phyloP scores from a whole-genome alignment of 2,329 filamentous ascomycete species.

The Berkeleyomyces rouxiae region DNA sequence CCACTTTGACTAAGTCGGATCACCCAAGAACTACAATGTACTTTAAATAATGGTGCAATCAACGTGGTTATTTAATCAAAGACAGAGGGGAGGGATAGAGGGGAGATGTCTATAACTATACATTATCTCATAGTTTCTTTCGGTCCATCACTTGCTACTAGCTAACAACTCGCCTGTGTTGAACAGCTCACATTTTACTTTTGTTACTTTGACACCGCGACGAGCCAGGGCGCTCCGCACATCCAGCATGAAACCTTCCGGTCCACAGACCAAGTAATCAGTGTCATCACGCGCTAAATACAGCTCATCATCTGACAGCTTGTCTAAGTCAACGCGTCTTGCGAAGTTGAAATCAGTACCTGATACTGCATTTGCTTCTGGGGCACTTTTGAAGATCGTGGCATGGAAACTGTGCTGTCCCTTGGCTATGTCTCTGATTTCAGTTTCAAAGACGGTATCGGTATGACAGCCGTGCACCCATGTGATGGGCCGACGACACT shows the following conservation, averaged over 20 bases:
- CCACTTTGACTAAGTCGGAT: not conserved
- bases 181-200: slow-evolving; percentile 53
- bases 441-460: slow-evolving; percentile 37
- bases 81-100: not conserved
- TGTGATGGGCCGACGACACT: slow-evolving; percentile 30
- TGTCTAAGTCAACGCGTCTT: slow-evolving; percentile 41
- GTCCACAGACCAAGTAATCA: slow-evolving; percentile 58
- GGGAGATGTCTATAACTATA: not conserved
- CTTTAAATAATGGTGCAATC: not conserved
- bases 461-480: slow-evolving; percentile 41
- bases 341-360: slow-evolving; percentile 43
- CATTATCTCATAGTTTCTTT: not conserved
- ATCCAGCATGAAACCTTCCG: slow-evolving; percentile 51
- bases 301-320: slow-evolving; percentile 36
- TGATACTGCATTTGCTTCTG: slow-evolving; percentile 26
- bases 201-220: slow-evolving; percentile 38
- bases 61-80: not conserved
- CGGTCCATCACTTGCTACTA: not conserved
- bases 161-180: slow-evolving; percentile 33
- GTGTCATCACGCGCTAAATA: slow-evolving; percentile 36
- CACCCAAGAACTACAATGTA: not conserved
- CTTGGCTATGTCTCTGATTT: slow-evolving; percentile 28
- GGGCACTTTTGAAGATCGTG: slow-evolving; percentile 41
- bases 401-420: slow-evolving; percentile 21
- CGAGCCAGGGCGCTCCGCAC: slow-evolving; percentile 34